These are phyloP conservation scores for Coniochaeta sp. DNA, from an alignment of 2,329 filamentous ascomycete genomes.

Conservation along the genomic window DNA sequence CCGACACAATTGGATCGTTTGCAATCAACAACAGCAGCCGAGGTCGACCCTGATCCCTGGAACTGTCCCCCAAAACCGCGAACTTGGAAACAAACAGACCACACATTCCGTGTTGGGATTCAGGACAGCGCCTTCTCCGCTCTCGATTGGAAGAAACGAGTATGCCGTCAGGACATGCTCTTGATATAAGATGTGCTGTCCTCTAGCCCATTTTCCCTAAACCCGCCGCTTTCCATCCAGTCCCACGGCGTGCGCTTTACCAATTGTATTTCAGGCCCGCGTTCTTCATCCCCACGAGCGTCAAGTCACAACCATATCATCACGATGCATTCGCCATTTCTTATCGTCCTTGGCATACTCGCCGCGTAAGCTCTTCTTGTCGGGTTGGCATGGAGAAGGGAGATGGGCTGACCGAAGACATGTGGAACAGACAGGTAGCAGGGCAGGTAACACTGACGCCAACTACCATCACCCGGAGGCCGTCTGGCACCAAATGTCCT, in stretches of 20 bases:
- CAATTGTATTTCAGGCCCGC: no score
- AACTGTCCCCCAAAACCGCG: neutral
- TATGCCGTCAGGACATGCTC: neutral
- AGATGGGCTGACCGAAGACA: no score
- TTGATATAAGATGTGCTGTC: neutral
- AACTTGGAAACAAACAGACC: neutral
- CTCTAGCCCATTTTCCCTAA: neutral
- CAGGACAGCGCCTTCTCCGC: neutral
- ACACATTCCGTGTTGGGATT: neutral
- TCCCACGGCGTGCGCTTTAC: no score
- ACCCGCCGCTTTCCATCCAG: no score
- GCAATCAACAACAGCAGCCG: neutral
- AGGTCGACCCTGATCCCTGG: neutral
- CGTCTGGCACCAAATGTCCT: slow-evolving; percentile 5
- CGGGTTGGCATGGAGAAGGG: no score
- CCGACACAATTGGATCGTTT: neutral
- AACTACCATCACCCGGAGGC: slow-evolving; percentile 9
- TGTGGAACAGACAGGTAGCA: slow-evolving; percentile 10
- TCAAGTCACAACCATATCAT: neutral
- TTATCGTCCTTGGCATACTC: slow-evolving; percentile 6
- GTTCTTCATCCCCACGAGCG: neutral
- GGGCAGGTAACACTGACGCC: slow-evolving; percentile 15
- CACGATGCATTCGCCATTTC: slow-evolving; percentile 10
- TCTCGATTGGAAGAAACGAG: neutral
- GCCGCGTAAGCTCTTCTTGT: slow-evolving; percentile 12